Evolutionary conservation across 2,329 filamentous ascomycete genomes (phyloP).

Genomic region (Calcarisporium arbuscula): DNA sequence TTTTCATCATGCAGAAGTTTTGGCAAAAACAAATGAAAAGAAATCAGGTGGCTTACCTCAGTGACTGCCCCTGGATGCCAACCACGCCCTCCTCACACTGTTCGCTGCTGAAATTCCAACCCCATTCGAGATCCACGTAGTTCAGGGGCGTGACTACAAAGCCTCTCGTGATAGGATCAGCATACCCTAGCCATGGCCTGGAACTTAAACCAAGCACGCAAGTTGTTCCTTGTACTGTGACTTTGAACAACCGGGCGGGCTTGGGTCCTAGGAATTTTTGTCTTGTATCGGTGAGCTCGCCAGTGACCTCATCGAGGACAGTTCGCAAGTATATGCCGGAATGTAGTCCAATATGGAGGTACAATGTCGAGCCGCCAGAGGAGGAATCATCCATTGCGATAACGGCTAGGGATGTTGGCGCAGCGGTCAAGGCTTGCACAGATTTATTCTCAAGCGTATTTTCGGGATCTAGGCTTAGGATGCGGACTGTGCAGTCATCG

Average conservation of each 20-base stretch:
- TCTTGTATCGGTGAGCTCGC: slow-evolving; percentile 88
- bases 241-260: slow-evolving; percentile 81
- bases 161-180: slow-evolving; percentile 76
- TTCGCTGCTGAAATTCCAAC: slow-evolving; percentile 94
- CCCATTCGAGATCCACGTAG: slow-evolving; percentile 84
- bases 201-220: slow-evolving; percentile 88
- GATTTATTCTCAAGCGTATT: slow-evolving; percentile 89
- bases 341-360: slow-evolving; percentile 91
- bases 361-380: slow-evolving; percentile 79
- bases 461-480: slow-evolving; percentile 84
- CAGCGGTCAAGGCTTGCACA: slow-evolving; percentile 85
- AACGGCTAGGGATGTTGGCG: slow-evolving; percentile 81
- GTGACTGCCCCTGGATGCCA: slow-evolving; percentile 80
- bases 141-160: slow-evolving; percentile 91
- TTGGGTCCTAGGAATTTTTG: slow-evolving; percentile 92
- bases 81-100: slow-evolving; percentile 92
- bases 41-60: slow-evolving; percentile 55
- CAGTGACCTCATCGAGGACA: slow-evolving; percentile 89
- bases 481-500: slow-evolving; percentile 91
- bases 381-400: slow-evolving; percentile 95
- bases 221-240: slow-evolving; percentile 78
- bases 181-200: slow-evolving; percentile 92
- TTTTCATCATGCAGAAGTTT: slow-evolving; percentile 55
- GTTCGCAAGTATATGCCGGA: slow-evolving; percentile 95
- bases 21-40: slow-evolving; percentile 24